Conservation (phyloP, 225 moss, liverwort and hornwort genomes). For the Bryum argenteum region DNA sequence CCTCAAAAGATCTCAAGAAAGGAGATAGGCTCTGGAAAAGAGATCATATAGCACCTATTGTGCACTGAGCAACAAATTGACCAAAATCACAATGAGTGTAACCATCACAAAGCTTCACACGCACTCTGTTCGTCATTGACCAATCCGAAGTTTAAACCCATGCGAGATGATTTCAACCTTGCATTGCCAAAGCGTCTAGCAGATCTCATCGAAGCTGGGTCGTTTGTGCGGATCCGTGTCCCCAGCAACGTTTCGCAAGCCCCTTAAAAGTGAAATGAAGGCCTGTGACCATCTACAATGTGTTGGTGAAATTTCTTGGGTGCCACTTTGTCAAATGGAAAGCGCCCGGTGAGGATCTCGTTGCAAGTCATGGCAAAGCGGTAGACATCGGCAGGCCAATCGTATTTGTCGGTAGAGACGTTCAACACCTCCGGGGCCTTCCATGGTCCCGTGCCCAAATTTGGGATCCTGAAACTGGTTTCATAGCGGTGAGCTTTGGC, state of each 20-base stretch:
- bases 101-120: neutral
- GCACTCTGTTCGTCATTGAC: neutral
- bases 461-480: slow-evolving; percentile 27
- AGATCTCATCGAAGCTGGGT: slow-evolving; percentile 43
- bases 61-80: too few relatives aligned
- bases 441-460: slow-evolving; percentile 49
- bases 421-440: slow-evolving; percentile 56
- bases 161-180: slow-evolving; percentile 48
- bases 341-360: slow-evolving; percentile 43
- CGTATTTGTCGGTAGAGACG: slow-evolving; percentile 13
- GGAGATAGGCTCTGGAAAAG: too few relatives aligned
- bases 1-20: too few relatives aligned
- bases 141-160: slow-evolving; percentile 36
- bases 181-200: slow-evolving; percentile 40
- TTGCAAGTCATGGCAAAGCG: slow-evolving; percentile 53
- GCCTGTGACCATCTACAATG: slow-evolving; percentile 38
- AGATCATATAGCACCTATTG: too few relatives aligned
- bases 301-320: slow-evolving; percentile 15
- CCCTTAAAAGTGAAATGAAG: slow-evolving; percentile 38
- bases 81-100: too few relatives aligned
- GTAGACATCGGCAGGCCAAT: slow-evolving; percentile 58
- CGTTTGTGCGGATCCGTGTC: slow-evolving; percentile 34
- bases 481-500: slow-evolving; percentile 31
- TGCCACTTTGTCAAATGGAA: slow-evolving; percentile 28
- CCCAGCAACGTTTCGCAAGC: slow-evolving; percentile 49